Conservation (phyloP, 495 filamentous ascomycete species). For the Tricharina praecox region DNA sequence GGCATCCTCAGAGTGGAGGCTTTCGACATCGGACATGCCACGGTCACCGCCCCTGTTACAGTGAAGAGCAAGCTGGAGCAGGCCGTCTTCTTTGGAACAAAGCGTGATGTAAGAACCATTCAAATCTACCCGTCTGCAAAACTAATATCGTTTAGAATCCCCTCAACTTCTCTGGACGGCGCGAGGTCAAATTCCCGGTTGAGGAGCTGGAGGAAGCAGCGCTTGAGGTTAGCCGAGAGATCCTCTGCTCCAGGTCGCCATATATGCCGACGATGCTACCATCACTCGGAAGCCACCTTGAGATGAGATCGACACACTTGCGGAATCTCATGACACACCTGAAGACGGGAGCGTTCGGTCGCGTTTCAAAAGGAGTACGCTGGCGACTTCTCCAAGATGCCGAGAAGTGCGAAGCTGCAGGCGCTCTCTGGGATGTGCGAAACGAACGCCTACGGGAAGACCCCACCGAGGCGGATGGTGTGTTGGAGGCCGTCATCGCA, state of each 20-base stretch:
- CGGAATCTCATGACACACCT: conserved; percentile 54
- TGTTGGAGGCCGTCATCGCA: conserved; percentile 13
- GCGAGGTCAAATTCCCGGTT: conserved; percentile 43
- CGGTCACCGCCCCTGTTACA: conserved; percentile 37
- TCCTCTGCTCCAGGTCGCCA: conserved; percentile 55
- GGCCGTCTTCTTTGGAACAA: conserved; percentile 75
- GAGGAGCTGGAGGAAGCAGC: conserved; percentile 64
- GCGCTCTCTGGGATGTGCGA: conserved; percentile 52
- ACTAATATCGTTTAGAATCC: conserved; percentile 43
- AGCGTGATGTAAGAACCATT: conserved; percentile 31
- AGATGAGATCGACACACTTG: conserved; percentile 48
- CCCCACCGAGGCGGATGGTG: conserved; percentile 19
- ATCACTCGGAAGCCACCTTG: conserved; percentile 65
- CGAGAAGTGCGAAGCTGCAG: conserved; percentile 76
- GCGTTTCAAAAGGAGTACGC: conserved; percentile 42
- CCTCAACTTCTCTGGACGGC: conserved; percentile 52
- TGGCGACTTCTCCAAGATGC: conserved; percentile 82
- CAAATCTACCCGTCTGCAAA: background rate
- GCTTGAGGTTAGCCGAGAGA: conserved; percentile 58
- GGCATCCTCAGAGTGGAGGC: conserved; percentile 63
- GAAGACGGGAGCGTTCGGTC: conserved; percentile 32
- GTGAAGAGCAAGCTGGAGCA: conserved; percentile 83
- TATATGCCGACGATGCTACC: conserved; percentile 53
- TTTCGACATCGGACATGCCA: conserved; percentile 31
- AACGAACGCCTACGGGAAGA: conserved; percentile 19